Conservation (phyloP, 129 eudicot species). For the Helichrysum umbraculigerum region DNA sequence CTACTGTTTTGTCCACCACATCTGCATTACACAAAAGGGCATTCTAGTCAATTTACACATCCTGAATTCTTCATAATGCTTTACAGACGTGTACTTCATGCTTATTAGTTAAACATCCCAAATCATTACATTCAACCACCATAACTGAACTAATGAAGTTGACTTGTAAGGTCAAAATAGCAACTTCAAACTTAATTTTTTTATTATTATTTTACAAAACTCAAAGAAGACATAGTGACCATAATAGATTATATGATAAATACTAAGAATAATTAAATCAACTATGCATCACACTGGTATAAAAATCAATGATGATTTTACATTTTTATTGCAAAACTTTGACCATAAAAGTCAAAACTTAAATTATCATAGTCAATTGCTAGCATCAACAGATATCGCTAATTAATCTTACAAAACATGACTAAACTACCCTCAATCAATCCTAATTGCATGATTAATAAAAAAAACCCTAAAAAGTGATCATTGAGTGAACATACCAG, state of each 20-base stretch:
- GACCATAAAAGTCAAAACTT: neutral
- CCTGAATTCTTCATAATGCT: neutral
- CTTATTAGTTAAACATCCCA: neutral
- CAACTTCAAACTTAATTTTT: neutral
- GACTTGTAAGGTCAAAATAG: neutral
- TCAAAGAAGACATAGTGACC: neutral
- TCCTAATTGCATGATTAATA: neutral
- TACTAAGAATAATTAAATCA: neutral
- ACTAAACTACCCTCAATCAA: neutral
- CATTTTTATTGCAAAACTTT: neutral
- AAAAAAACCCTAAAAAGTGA: neutral
- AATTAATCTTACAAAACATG: neutral
- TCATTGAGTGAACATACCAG: conserved; percentile 44
- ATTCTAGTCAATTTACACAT: conserved; percentile 21
- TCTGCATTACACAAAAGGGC: conserved; percentile 40
- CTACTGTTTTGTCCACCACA: conserved; percentile 52
- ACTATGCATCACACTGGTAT: neutral
- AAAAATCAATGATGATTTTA: too few relatives aligned
- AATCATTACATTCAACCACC: neutral
- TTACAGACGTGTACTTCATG: conserved; percentile 1
- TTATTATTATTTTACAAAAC: neutral
- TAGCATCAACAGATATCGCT: neutral
- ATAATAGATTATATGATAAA: neutral
- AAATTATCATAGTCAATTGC: neutral
- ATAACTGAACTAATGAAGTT: neutral